Base-by-base conservation (phyloP, 1,284 basidiomycete genomes). In the Caloboletus firmus region DNA sequence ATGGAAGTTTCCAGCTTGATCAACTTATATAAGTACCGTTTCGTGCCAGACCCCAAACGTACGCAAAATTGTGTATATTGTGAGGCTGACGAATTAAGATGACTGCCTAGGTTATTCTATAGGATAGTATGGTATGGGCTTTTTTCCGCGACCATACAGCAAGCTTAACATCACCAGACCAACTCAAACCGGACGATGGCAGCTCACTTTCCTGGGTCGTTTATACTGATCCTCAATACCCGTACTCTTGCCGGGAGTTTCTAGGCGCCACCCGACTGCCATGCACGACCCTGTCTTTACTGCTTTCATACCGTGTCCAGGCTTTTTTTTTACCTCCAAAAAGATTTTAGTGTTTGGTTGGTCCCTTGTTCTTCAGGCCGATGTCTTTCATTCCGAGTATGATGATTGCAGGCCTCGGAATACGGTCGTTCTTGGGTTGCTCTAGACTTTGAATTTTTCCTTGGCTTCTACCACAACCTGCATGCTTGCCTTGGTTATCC, bases 221-320 rank as follows among this genome's bases (percentile, higher is more conserved):
- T 44, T 17, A 18, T 31, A 47, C 13, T 58, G 62, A 56, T 62
- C 51, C 56, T 56, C 62, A 34, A 24, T 41, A 24, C n/a, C 28
- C 20, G 40, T 47, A 12, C 11, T 37, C 40, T 36, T n/a, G 34
- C 46, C 54, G 30, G 48, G 37, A 49, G n/a, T 49, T 51, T 45
- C 52, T 37, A 30, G 37, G 34, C 44, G 30, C 22, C 13, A n/a
- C 30, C 34, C 8, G 20, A 39, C 35, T 31, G 15, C 45, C 30
- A 18, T 37, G 32, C 45, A 40, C n/a, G 49, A 44, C 20, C 12
- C 30, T 37, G 45, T 28, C 36, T 34, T 59, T 59, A 26, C 63
- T 44, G 18, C 26, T 61, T 51, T 5, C 28, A 48, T 43, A 31
- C 17, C 5, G 15, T 30, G 44, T 17, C 47, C 28, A 52, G 45